Base-by-base conservation (phyloP, 192 early-diverging fungal species). In the Coemansia asiatica region DNA sequence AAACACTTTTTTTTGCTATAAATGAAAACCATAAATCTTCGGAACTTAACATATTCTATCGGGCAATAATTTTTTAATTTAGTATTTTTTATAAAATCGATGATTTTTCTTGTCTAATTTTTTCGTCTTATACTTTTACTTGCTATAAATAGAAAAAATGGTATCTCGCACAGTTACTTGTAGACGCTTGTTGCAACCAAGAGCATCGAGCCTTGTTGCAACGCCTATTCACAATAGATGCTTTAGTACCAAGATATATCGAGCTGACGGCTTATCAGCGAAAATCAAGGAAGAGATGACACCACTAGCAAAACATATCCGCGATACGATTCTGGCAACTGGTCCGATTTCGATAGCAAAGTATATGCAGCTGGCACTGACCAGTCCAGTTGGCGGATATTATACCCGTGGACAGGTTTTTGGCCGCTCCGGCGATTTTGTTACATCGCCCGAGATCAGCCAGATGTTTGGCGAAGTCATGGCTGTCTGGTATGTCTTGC, bases 401-500 rank as follows among this genome's bases (percentile, higher is more conserved):
- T 98, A 98, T 76, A 96, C 92, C 84, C 83, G 86, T 53, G 87
- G 89, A 1, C 91, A 96, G 67, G 92, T 95, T 10, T 93, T 99
- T 84, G 97, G 97, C 18, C 65, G 69, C 12, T 59, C 91, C 59
- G 95, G 95, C 15, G 97, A 99, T 66, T 99, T 99, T 82, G 88
- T 90, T 18, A 99, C 97, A 5, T 94, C 92, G 9, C 97, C 97
- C 4, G 97, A 99, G 74, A 95, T 99, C 71, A 91, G 89, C 70
- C 95, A 98, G 82, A 92, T 97, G 88, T 98, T 97, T 90, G 95
- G 97, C 31, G 96, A 96, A 87, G 56, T 97, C 2, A 68, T 96
- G 38, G 95, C 90, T 10, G 86, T 98, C 6, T 97, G 94, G 94
- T 92, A 91, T 60, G 78, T 94, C 19, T 74, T 90, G 15, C 87